These are phyloP conservation scores for Atractiella rhizophila DNA, from an alignment of 768 basidiomycete genomes.

Conservation along the genomic window DNA sequence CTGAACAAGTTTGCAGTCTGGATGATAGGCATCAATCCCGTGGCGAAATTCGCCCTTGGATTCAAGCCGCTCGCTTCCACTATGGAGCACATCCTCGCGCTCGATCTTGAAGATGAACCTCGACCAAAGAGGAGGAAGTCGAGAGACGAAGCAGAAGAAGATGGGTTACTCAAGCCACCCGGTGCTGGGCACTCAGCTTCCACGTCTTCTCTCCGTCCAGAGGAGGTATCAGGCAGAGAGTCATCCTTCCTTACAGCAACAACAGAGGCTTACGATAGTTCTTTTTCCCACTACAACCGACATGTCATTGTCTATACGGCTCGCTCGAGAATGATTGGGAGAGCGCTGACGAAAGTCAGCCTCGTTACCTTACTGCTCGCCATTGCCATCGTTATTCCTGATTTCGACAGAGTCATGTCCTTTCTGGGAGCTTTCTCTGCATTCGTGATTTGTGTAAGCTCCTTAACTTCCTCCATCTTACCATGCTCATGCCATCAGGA, in stretches of 20 bases:
- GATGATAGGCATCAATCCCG: conserved; percentile 38
- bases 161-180: too few relatives aligned
- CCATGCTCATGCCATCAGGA: too few relatives aligned
- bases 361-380: conserved; percentile 1
- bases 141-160: too few relatives aligned
- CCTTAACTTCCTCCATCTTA: too few relatives aligned
- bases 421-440: conserved; percentile 77
- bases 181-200: too few relatives aligned
- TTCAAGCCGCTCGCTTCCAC: conserved; percentile 44
- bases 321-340: not conserved
- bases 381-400: conserved; percentile 11
- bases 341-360: conserved; percentile 3
- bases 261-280: not conserved
- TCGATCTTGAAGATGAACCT: conserved; percentile 26
- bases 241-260: too few relatives aligned
- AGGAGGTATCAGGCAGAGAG: too few relatives aligned
- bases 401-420: conserved; percentile 33
- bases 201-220: not conserved
- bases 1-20: conserved; percentile 55
- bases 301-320: not conserved
- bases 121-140: too few relatives aligned
- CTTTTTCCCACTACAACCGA: not conserved
- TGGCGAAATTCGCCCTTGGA: conserved; percentile 61
- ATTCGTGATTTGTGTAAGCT: conserved; percentile 45
- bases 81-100: conserved; percentile 47